A percentile compares a stretch with the other conserved stretches of the same genome.
Conservation (phyloP, 371 early-diverging fungal genomes). For the Apophysomyces ossiformis region DNA sequence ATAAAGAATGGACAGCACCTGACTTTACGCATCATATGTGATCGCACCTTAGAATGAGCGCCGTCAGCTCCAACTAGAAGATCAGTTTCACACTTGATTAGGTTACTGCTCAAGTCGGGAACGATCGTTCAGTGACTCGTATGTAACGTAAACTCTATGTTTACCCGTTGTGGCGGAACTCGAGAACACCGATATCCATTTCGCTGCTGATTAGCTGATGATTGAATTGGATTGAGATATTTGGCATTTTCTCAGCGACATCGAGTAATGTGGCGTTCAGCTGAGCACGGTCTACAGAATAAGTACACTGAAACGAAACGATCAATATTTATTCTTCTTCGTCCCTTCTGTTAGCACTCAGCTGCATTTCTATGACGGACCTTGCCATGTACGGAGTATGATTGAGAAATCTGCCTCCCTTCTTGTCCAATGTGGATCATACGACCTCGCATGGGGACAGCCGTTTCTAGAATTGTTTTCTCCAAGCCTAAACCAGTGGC, state of each 20-base stretch:
- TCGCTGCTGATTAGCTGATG: conserved; percentile 64
- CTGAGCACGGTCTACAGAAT: conserved; percentile 89
- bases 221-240: conserved; percentile 76
- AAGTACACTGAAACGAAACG: conserved; percentile 70
- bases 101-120: not conserved
- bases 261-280: conserved; percentile 83
- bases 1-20: conserved; percentile 42
- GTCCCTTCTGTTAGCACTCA: not conserved
- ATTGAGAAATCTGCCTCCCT: conserved; percentile 77
- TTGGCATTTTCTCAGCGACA: conserved; percentile 64
- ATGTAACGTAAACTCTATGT: not conserved
- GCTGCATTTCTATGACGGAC: conserved; percentile 36
- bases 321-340: too few species aligned
- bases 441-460: conserved; percentile 93
- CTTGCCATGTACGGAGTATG: conserved; percentile 89
- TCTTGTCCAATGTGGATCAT: conserved; percentile 81
- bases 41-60: conserved; percentile 82
- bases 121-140: conserved; percentile 24
- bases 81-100: conserved; percentile 55
- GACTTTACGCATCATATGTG: conserved; percentile 73
- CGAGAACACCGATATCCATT: conserved; percentile 58
- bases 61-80: conserved; percentile 97
- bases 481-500: conserved; percentile 71
- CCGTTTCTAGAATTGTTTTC: conserved; percentile 63
- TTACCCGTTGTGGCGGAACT: conserved; percentile 38